Evolutionary conservation across 192 early-diverging fungal species (phyloP).

Genomic region (Dimargaris cristalligena): DNA sequence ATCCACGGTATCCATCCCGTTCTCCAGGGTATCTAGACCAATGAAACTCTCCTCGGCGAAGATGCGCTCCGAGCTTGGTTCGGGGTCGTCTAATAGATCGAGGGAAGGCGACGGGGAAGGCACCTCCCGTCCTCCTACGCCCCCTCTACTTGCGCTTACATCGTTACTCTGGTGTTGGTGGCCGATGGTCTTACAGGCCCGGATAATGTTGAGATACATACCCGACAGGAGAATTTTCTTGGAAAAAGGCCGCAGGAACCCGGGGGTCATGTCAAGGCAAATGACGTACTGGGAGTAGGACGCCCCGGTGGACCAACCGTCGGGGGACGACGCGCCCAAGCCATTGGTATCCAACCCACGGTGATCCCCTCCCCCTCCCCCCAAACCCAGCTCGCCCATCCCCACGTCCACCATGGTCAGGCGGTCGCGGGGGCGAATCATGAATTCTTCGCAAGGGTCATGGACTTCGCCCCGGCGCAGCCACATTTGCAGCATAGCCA

Average conservation of each 20-base stretch:
- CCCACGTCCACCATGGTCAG: neutral
- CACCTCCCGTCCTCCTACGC: neutral
- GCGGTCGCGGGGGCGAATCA: conserved; percentile 58
- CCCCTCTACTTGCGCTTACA: neutral
- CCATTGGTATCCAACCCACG: neutral
- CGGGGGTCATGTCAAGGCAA: conserved; percentile 32
- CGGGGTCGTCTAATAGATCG: neutral
- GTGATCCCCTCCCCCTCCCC: too few species aligned
- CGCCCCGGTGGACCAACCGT: neutral
- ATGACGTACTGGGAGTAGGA: neutral
- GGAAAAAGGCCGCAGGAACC: conserved; percentile 56
- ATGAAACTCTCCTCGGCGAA: conserved; percentile 12
- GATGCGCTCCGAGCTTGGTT: neutral
- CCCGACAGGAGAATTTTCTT: conserved; percentile 77
- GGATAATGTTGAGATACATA: conserved; percentile 87
- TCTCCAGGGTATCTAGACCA: neutral
- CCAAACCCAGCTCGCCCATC: too few species aligned
- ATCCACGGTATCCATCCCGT: neutral
- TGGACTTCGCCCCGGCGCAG: conserved; percentile 74
- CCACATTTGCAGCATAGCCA: conserved; percentile 72
- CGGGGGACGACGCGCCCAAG: too few species aligned
- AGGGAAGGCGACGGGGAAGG: too few species aligned
- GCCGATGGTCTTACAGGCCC: conserved; percentile 51
- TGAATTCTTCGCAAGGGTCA: conserved; percentile 85
- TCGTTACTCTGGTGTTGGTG: neutral